These are phyloP conservation scores for Aspergillus tubingensis DNA, from an alignment of 2,329 filamentous ascomycete genomes.

Conservation along the genomic window DNA sequence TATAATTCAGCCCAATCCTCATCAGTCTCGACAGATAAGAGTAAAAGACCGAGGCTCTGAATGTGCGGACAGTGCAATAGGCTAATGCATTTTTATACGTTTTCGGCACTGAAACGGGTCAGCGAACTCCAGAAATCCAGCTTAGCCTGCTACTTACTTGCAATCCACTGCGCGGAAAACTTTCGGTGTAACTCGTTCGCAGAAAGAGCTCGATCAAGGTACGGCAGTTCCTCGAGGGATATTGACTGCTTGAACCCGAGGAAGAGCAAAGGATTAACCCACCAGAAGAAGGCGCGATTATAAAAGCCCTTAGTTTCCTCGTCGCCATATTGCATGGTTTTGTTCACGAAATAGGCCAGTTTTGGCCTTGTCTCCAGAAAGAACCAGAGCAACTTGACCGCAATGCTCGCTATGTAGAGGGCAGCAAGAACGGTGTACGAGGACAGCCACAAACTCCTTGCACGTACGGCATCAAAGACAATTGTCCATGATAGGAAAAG, in stretches of 20 bases:
- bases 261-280: constrained; percentile 9
- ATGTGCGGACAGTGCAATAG: not conserved
- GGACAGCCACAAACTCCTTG: constrained; percentile 9
- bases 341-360: not conserved
- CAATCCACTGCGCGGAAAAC: not conserved
- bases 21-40: not conserved
- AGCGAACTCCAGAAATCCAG: not conserved
- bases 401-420: not conserved
- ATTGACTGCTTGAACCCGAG: constrained; percentile 1
- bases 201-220: constrained; percentile 6
- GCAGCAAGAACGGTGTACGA: not conserved
- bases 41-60: not conserved
- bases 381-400: constrained; percentile 3
- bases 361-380: constrained; percentile 2
- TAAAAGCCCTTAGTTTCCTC: not conserved
- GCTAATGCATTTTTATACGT: not conserved
- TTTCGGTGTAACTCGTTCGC: not conserved
- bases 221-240: constrained; percentile 2
- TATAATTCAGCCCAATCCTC: not conserved
- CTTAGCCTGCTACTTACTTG: not conserved
- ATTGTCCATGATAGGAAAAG: constrained; percentile 1
- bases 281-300: constrained; percentile 13
- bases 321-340: not conserved
- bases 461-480: constrained; percentile 2
- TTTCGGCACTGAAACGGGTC: not conserved